A percentile compares a stretch with the other conserved stretches of the same genome.
Evolutionary conservation across 2,329 filamentous ascomycete genomes (phyloP).

Genomic region (Amphichorda felina): DNA sequence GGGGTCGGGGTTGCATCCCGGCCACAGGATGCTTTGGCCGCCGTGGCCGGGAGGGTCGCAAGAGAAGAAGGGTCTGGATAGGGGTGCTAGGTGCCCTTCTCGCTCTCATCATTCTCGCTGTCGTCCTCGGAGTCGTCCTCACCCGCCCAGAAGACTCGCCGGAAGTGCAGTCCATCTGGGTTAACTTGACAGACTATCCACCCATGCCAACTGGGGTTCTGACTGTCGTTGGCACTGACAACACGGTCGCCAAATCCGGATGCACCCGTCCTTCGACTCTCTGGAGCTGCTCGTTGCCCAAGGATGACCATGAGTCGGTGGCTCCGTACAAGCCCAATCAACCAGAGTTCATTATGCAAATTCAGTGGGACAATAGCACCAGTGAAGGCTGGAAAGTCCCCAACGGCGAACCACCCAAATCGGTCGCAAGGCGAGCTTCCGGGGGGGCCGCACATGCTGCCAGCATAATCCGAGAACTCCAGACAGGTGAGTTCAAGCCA

Average conservation of each 20-base stretch:
- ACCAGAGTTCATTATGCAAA: conserved; percentile 71
- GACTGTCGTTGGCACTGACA: conserved; percentile 64
- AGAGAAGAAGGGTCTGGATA: conserved; percentile 48
- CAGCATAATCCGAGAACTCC: conserved; percentile 10
- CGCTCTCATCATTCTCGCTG: conserved; percentile 40
- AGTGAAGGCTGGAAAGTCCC: conserved; percentile 35
- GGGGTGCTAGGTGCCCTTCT: conserved; percentile 37
- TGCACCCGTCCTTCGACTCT: conserved; percentile 63
- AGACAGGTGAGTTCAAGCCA: conserved; percentile 26
- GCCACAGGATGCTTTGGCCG: conserved; percentile 54
- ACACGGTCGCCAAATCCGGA: conserved; percentile 47
- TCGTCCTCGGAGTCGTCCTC: conserved; percentile 47
- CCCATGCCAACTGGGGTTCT: conserved; percentile 76
- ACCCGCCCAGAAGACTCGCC: conserved; percentile 11
- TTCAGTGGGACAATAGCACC: conserved; percentile 56
- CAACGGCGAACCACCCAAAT: conserved; percentile 20
- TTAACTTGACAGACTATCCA: conserved; percentile 78
- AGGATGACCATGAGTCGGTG: conserved; percentile 57
- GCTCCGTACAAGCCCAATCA: conserved; percentile 53
- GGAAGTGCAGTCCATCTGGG: conserved; percentile 44
- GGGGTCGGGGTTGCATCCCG: conserved; percentile 51
- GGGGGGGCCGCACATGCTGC: conserved; percentile 11
- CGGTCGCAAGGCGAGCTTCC: conserved; percentile 12
- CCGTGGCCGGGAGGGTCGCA: conserved; percentile 49
- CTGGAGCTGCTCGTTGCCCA: conserved; percentile 81